Percentiles rank a stretch among this genome's conserved stretches.
Conservation (phyloP, 2,329 filamentous ascomycete genomes). For the Akanthomyces lecanii region DNA sequence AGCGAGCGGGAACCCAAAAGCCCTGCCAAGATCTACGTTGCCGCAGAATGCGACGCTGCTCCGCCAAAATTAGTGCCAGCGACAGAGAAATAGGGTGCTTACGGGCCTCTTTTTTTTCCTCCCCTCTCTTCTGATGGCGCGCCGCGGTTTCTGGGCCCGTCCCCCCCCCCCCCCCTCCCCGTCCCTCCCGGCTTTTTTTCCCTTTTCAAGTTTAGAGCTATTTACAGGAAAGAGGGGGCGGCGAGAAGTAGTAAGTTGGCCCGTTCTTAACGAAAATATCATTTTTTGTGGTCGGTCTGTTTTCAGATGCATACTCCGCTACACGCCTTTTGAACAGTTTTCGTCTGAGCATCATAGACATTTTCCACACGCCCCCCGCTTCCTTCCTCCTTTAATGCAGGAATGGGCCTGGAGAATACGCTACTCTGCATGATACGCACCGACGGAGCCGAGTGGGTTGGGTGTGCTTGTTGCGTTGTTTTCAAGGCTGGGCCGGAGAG, state of each 20-base stretch:
- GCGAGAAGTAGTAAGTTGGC: too few species aligned
- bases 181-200: neutral
- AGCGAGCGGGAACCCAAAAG: neutral
- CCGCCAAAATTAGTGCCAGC: neutral
- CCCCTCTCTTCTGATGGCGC: neutral
- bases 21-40: slow-evolving; percentile 10
- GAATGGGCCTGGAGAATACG: neutral
- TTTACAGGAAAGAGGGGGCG: neutral
- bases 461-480: neutral
- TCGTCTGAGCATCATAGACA: neutral
- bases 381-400: neutral
- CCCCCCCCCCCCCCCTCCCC: neutral
- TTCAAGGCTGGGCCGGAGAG: neutral
- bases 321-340: too few species aligned
- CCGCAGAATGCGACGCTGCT: slow-evolving; percentile 12
- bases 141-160: neutral
- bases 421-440: neutral
- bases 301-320: too few species aligned
- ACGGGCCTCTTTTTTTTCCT: neutral
- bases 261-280: too few species aligned
- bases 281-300: too few species aligned
- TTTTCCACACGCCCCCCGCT: neutral
- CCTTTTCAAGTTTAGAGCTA: neutral
- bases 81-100: slow-evolving; percentile 3
- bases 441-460: slow-evolving; percentile 8